Base-by-base conservation (phyloP, 2,329 filamentous ascomycete species). In the Sporothrix humicola region DNA sequence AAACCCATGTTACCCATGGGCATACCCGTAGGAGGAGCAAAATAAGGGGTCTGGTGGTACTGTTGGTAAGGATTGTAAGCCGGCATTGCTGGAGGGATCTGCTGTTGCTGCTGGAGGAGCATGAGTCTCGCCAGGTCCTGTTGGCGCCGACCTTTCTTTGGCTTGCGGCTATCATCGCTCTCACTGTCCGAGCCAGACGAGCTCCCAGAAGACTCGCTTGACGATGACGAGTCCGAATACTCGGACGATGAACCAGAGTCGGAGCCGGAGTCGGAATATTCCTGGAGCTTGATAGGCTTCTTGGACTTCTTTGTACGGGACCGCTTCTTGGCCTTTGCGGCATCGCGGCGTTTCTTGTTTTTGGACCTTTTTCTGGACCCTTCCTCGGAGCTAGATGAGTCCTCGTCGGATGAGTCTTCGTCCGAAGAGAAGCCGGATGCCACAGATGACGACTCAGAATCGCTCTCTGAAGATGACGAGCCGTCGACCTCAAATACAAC, bases 341-440 rank as follows among this genome's bases (percentile, higher is more conserved):
- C n/a, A 17, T 79, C 78, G 31, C 77, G 77, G 1, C 79, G 80
- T 72, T 80, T 81, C 76, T 80, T 82, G 37, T 76, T 69, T 7
- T 76, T 77, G 0, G 9, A 42, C 66, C 76, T 73, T 74, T 79
- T 81, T 73, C 79, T 81, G 72, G 77, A 78, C 37, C 75, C 69
- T 17, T 77, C 77, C 61, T 74, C 75, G 0, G 66, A 58, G 70
- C 77, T 76, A 8, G 76, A 77, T 7, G 75, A 78, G 9, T 77
- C 78, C 0, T 77, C 77, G 42, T 74, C 73, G 46, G 74, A 77
- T 44, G 73, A 77, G 69, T 75, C 76, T 9, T 37, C 26, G 4
- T 71, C 75, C 26, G 77, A 76, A 46, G 73, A 75, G 15, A 75
- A 74, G 15, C 74, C 75, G 10, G 74, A 74, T 20, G 72, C 69